Evolutionary conservation across 108 stramenopile genomes (phyloP).

Genomic region (Schizochytrium sp.): DNA sequence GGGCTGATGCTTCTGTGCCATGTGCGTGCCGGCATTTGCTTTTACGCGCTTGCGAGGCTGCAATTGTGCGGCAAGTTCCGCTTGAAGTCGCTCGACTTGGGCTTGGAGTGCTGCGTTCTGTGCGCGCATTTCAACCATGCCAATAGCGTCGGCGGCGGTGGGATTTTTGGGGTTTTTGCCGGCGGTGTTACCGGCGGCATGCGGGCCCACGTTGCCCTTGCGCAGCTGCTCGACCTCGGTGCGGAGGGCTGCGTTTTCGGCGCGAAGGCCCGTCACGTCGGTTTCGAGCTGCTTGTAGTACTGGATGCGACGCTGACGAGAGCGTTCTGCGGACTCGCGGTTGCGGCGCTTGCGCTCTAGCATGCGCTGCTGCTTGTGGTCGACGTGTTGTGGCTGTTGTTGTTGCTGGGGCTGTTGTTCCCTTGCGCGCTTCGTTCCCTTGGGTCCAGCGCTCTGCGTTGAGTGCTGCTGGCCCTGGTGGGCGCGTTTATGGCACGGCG

Average conservation of each 20-base stretch:
- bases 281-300: slow-evolving; percentile 17
- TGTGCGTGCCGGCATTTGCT: too few species aligned
- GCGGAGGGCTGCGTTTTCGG: neutral
- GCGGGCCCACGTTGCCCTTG: neutral
- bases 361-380: neutral
- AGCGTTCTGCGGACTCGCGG: slow-evolving; percentile 14
- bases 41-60: neutral
- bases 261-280: neutral
- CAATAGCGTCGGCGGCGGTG: neutral
- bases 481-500: neutral
- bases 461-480: too few species aligned
- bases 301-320: neutral
- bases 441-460: neutral
- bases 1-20: too few species aligned
- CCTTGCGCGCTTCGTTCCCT: neutral
- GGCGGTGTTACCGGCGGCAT: too few species aligned
- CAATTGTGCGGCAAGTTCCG: neutral
- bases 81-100: neutral
- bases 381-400: neutral
- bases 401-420: neutral
- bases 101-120: neutral
- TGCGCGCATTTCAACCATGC: neutral
- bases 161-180: neutral
- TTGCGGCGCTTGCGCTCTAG: slow-evolving; percentile 12
- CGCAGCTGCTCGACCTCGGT: slow-evolving; percentile 3